Evolutionary conservation across 805 yeast species (phyloP).

Genomic region (Komagataella ulmi): DNA sequence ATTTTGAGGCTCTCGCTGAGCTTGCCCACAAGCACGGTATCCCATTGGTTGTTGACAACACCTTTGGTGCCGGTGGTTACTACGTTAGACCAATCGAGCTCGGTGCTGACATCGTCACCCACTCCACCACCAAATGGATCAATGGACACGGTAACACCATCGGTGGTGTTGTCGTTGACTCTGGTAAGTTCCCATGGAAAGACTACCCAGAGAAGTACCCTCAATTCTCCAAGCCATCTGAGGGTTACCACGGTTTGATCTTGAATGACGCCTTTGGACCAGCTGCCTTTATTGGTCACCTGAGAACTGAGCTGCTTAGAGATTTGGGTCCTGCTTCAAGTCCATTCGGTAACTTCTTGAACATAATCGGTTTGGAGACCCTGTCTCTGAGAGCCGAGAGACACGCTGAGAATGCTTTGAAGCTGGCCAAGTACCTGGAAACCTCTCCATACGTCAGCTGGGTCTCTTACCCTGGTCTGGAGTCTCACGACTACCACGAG

Average conservation of each 20-base stretch:
- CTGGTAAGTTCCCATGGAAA: slow-evolving; percentile 88
- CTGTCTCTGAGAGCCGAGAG: slow-evolving; percentile 88
- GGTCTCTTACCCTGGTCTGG: slow-evolving; percentile 90
- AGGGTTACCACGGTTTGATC: slow-evolving; percentile 85
- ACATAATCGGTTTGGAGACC: slow-evolving; percentile 89
- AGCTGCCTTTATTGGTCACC: slow-evolving; percentile 66
- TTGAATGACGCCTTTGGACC: slow-evolving; percentile 74
- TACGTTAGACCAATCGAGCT: slow-evolving; percentile 71
- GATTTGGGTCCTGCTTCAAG: slow-evolving; percentile 84
- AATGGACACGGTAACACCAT: slow-evolving; percentile 96
- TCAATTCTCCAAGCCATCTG: slow-evolving; percentile 81
- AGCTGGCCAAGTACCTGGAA: slow-evolving; percentile 68
- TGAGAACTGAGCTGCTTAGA: slow-evolving; percentile 75
- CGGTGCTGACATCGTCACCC: slow-evolving; percentile 87
- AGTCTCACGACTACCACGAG: slow-evolving; percentile 65
- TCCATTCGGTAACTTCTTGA: slow-evolving; percentile 80
- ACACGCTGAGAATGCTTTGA: slow-evolving; percentile 72
- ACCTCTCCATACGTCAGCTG: slow-evolving; percentile 55
- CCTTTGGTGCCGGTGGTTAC: slow-evolving; percentile 95
- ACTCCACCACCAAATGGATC: slow-evolving; percentile 96
- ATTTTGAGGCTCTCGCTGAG: slow-evolving; percentile 61
- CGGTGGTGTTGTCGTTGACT: slow-evolving; percentile 83
- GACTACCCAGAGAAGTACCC: slow-evolving; percentile 82
- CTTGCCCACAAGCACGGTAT: slow-evolving; percentile 80
- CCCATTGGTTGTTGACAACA: slow-evolving; percentile 89